Conservation (phyloP, 73 alveolate species). For the Halteria grandinella region DNA sequence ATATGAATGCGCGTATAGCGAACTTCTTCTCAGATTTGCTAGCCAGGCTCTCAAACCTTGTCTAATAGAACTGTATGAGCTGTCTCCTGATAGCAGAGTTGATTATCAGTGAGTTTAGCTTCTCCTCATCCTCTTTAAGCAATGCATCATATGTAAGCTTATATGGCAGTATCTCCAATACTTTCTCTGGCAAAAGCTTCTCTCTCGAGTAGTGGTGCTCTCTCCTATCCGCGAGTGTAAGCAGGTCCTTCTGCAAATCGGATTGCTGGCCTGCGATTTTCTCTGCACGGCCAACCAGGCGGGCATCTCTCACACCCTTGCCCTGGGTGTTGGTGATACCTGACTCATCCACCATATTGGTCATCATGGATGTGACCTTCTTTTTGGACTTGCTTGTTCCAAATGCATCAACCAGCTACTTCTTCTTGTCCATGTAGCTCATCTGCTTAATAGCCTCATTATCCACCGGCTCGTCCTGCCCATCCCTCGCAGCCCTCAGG, state of each 20-base stretch:
- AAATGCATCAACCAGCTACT: slow-evolving; percentile 31
- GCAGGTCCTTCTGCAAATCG: slow-evolving; percentile 9
- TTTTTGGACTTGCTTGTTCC: slow-evolving; percentile 33
- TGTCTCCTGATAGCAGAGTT: not conserved
- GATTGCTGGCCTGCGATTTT: not conserved
- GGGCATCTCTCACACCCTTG: slow-evolving; percentile 38
- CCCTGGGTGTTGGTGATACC: not conserved
- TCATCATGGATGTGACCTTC: slow-evolving; percentile 39
- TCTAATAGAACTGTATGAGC: not conserved
- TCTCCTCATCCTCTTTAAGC: slow-evolving; percentile 6
- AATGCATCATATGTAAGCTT: slow-evolving; percentile 29
- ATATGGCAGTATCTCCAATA: slow-evolving; percentile 15
- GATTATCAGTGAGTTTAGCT: not conserved
- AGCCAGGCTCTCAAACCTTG: not conserved
- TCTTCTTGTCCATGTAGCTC: slow-evolving; percentile 38
- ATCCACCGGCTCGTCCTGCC: slow-evolving; percentile 20
- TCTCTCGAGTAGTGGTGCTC: slow-evolving; percentile 8
- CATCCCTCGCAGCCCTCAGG: too few species aligned
- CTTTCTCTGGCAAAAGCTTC: slow-evolving; percentile 2
- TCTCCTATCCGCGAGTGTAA: slow-evolving; percentile 11
- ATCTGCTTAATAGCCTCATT: slow-evolving; percentile 44
- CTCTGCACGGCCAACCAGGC: slow-evolving; percentile 22
- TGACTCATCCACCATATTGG: slow-evolving; percentile 35
- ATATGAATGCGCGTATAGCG: slow-evolving; percentile 19
- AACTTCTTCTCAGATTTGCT: slow-evolving; percentile 36